Conservation (phyloP, 768 basidiomycete species). For the Trametes elegans region DNA sequence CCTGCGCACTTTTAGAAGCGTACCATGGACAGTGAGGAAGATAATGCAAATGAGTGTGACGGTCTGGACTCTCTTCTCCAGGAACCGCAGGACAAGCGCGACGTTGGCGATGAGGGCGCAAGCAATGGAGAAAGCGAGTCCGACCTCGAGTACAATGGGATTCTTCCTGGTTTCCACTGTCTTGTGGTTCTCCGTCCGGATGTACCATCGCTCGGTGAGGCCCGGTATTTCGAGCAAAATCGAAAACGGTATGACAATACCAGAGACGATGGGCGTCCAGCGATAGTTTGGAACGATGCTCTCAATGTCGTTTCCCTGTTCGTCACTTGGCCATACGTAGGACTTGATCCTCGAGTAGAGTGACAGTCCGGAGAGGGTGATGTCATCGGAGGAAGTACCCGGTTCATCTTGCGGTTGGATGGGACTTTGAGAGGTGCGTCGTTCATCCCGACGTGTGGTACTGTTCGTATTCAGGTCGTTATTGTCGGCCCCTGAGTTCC, state of each 20-base stretch:
- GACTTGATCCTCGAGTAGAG: slow-evolving; percentile 5
- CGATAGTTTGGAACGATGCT: slow-evolving; percentile 57
- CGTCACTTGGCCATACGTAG: slow-evolving; percentile 11
- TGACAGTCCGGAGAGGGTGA: neutral
- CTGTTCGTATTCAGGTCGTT: neutral
- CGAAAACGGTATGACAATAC: slow-evolving; percentile 68
- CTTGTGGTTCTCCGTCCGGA: slow-evolving; percentile 47
- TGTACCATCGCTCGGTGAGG: slow-evolving; percentile 73
- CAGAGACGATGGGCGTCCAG: slow-evolving; percentile 61
- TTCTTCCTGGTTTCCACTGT: slow-evolving; percentile 51
- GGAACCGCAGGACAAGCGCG: slow-evolving; percentile 65
- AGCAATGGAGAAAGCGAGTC: slow-evolving; percentile 61
- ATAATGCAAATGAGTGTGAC: slow-evolving; percentile 66
- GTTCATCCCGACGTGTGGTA: neutral
- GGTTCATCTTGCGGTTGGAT: neutral
- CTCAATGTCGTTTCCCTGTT: slow-evolving; percentile 6
- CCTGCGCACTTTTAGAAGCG: too few relatives aligned
- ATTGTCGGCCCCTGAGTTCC: neutral
- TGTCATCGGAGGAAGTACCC: neutral
- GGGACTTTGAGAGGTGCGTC: neutral
- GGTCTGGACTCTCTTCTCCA: slow-evolving; percentile 61
- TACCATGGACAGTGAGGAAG: slow-evolving; percentile 70
- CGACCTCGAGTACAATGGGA: slow-evolving; percentile 55
- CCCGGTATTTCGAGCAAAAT: slow-evolving; percentile 84
- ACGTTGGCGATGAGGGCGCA: slow-evolving; percentile 68